Conservation (phyloP, 1,284 basidiomycete species). For the Phaffia rhodozyma region DNA sequence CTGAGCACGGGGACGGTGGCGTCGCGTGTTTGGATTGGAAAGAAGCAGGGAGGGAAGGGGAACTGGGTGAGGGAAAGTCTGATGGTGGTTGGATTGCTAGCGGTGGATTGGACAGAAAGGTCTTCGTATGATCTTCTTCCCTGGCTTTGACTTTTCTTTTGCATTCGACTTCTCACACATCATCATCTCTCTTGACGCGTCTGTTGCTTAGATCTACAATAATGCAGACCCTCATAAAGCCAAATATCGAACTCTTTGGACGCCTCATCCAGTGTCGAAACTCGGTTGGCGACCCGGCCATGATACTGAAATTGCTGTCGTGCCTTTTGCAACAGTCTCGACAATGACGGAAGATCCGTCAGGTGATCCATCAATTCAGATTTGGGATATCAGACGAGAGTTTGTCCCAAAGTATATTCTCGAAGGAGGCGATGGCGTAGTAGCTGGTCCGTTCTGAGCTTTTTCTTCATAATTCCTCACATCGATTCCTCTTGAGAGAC, state of each 20-base stretch:
- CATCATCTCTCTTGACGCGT: slow-evolving; percentile 10
- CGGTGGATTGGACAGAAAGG: slow-evolving; percentile 64
- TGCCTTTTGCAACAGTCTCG: slow-evolving; percentile 25
- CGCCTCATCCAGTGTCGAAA: slow-evolving; percentile 58
- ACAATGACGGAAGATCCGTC: slow-evolving; percentile 19
- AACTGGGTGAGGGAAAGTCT: slow-evolving; percentile 26
- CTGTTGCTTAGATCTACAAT: slow-evolving; percentile 37
- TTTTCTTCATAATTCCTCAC: slow-evolving; percentile 16
- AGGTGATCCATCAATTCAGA: slow-evolving; percentile 46
- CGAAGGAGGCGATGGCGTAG: slow-evolving; percentile 51
- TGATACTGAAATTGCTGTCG: slow-evolving; percentile 57
- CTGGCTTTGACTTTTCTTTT: background rate
- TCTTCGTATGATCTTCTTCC: slow-evolving; percentile 46
- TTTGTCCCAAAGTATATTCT: slow-evolving; percentile 74
- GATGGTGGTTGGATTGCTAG: slow-evolving; percentile 67
- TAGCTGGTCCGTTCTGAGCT: slow-evolving; percentile 45
- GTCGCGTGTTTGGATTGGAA: slow-evolving; percentile 69
- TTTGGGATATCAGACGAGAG: slow-evolving; percentile 74
- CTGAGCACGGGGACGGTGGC: slow-evolving; percentile 56
- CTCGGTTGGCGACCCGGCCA: slow-evolving; percentile 68
- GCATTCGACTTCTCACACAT: slow-evolving; percentile 11
- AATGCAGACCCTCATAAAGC: slow-evolving; percentile 44
- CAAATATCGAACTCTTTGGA: slow-evolving; percentile 54
- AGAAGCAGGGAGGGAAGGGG: slow-evolving; percentile 21
- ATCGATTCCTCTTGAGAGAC: background rate